A percentile compares a stretch with the other conserved stretches of the same genome.
phyloP scores from a whole-genome alignment of 495 filamentous ascomycete species.

The Aspergillus panamensis region DNA sequence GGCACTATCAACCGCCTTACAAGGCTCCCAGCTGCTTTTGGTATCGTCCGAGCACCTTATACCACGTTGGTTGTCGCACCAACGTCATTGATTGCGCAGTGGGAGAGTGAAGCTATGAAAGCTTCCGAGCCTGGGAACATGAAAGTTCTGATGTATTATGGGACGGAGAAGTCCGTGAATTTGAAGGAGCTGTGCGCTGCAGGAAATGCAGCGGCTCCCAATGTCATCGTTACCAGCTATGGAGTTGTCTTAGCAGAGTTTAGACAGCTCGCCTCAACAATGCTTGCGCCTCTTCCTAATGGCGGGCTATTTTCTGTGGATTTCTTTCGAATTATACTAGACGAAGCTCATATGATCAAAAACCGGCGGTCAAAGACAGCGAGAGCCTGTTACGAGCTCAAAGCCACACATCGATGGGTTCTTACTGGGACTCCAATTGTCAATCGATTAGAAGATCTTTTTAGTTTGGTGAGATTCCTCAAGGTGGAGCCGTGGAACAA shows the following conservation, averaged over 20 bases:
- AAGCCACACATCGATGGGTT: conserved; percentile 83
- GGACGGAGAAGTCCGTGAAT: conserved; percentile 72
- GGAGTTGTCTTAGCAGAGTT: conserved; percentile 89
- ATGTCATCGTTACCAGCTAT: conserved; percentile 94
- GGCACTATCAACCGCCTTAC: conserved; percentile 54
- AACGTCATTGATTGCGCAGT: conserved; percentile 90
- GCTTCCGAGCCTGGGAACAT: conserved; percentile 78
- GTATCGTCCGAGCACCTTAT: conserved; percentile 67
- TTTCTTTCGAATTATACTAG: conserved; percentile 91
- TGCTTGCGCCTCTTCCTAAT: conserved; percentile 52
- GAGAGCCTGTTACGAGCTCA: conserved; percentile 86
- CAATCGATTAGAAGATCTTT: conserved; percentile 94
- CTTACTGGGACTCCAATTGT: conserved; percentile 96
- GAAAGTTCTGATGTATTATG: conserved; percentile 88
- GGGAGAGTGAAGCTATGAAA: conserved; percentile 91
- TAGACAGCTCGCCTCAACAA: conserved; percentile 54
- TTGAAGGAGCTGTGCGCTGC: conserved; percentile 72
- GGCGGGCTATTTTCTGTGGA: conserved; percentile 85
- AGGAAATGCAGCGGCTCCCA: conserved; percentile 73
- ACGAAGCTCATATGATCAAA: conserved; percentile 94
- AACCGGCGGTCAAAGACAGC: conserved; percentile 87
- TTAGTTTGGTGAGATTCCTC: conserved; percentile 86
- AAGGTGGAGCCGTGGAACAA: conserved; percentile 96
- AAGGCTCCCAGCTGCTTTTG: conserved; percentile 51
- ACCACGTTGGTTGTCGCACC: conserved; percentile 94